Conservation (phyloP, 176 grass and related monocot species). For the Elaeis guineensis region DNA sequence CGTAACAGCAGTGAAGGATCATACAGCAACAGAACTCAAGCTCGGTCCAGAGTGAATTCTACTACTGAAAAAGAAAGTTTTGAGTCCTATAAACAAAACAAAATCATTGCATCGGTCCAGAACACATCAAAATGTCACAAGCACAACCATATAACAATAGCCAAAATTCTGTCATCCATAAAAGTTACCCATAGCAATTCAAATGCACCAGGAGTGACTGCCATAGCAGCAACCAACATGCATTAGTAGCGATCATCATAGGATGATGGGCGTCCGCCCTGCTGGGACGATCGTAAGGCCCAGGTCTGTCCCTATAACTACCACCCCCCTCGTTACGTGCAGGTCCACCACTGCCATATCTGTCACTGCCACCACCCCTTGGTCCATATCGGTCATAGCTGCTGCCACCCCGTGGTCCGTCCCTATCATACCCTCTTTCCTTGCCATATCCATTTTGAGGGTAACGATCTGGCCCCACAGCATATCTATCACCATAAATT, state of each 20-base stretch:
- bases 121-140: no score
- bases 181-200: no score
- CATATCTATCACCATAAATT: slow-evolving; percentile 76
- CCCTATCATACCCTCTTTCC: slow-evolving; percentile 81
- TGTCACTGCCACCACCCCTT: neutral
- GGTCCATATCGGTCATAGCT: slow-evolving; percentile 59
- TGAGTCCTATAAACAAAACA: no score
- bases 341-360: slow-evolving; percentile 38
- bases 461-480: slow-evolving; percentile 48
- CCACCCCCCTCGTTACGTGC: slow-evolving; percentile 24
- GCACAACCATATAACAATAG: no score
- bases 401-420: slow-evolving; percentile 37
- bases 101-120: no score
- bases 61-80: no score
- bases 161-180: no score
- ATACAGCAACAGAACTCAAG: no score
- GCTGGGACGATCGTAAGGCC: slow-evolving; percentile 61
- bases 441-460: slow-evolving; percentile 57
- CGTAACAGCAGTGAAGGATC: no score
- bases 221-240: neutral
- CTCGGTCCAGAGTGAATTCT: no score
- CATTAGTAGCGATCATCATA: slow-evolving; percentile 76
- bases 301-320: slow-evolving; percentile 21
- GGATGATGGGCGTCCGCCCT: slow-evolving; percentile 31
- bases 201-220: no score